Base-by-base conservation (phyloP, 345 rosid genomes). In the Litchi chinensis region DNA sequence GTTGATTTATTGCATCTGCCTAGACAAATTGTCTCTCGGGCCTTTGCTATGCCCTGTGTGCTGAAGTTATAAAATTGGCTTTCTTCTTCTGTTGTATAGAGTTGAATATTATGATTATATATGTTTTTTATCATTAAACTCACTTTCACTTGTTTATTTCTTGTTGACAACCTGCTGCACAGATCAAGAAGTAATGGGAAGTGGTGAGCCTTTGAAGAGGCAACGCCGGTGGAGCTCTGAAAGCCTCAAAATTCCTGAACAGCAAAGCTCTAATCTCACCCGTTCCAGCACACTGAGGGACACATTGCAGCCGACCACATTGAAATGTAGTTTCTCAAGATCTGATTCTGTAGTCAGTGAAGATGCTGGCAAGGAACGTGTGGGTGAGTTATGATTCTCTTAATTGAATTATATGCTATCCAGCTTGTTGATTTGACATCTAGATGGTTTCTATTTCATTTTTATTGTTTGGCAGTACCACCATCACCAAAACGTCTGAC, bases 171-270 rank as follows among this genome's bases (percentile, higher is more conserved):
- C 3, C 37, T 57, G 77, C 68, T 80, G 71, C 70, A 66, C 88
- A 94, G 99, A 88, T 85, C 91, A 88, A 86, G 98, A 93, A 79
- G 85, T 88, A 77, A 81, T 75, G 62, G 93, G 81, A 66, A 87
- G 78, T 81, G 82, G 68, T 71, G 98, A 90, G 80, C 92, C 95
- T 72, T 72, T 87, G n/a, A 97, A 97, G 87, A 87, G 98, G 84
- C 98, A 92, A 76, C 89, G 98, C 64, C 88, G 86, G 79, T 97
- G 99, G 99, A 92, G 88, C 86, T 79, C 99, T 79, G 97, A 87
- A 71, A 84, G 77, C 76, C 46, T 88, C 7, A 91, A 90, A 86
- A 86, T 86, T 69, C 84, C 91, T 46, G 99, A 90, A 79, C 86
- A 81, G 48, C 97, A 83, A 74, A 84, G 80, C 74, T 52, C 88